Evolutionary conservation across 352 stramenopile species (phyloP).

Genomic region (Pythium dissotocum): DNA sequence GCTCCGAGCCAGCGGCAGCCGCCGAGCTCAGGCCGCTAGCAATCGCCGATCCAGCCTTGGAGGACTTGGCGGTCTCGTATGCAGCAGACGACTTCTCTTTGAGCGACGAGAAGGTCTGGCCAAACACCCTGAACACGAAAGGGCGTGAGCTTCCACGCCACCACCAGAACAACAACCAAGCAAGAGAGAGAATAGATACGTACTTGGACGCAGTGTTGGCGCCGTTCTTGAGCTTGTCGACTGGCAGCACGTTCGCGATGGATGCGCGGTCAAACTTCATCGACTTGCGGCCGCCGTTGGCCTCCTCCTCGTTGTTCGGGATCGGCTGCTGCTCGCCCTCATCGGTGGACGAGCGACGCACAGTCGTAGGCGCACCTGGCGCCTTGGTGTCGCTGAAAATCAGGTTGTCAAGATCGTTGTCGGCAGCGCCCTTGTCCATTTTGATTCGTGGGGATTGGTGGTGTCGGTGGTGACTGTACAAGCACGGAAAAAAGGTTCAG

Average conservation of each 20-base stretch:
- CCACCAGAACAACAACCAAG: neutral
- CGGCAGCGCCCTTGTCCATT: conserved; percentile 54
- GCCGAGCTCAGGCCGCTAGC: conserved; percentile 63
- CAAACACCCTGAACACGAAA: conserved; percentile 48
- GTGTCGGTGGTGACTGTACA: neutral
- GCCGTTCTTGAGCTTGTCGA: conserved; percentile 90
- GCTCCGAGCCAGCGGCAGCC: conserved; percentile 63
- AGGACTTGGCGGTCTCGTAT: conserved; percentile 76
- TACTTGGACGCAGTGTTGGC: conserved; percentile 77
- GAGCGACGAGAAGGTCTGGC: conserved; percentile 62
- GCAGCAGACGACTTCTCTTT: conserved; percentile 76
- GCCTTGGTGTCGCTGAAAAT: conserved; percentile 81
- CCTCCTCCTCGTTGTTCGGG: conserved; percentile 43
- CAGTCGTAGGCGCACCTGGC: neutral
- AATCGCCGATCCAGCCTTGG: conserved; percentile 71
- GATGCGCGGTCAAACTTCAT: conserved; percentile 55
- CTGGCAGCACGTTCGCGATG: conserved; percentile 74
- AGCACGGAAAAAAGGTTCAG: neutral
- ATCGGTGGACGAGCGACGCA: conserved; percentile 41
- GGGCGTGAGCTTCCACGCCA: neutral
- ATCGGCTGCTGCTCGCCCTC: conserved; percentile 28
- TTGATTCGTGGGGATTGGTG: neutral
- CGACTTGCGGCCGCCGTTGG: conserved; percentile 26
- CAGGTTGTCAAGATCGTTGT: conserved; percentile 82
- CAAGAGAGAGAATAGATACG: conserved; percentile 8